phyloP scores from a whole-genome alignment of 345 rosid genomes.

The Populus deltoides region DNA sequence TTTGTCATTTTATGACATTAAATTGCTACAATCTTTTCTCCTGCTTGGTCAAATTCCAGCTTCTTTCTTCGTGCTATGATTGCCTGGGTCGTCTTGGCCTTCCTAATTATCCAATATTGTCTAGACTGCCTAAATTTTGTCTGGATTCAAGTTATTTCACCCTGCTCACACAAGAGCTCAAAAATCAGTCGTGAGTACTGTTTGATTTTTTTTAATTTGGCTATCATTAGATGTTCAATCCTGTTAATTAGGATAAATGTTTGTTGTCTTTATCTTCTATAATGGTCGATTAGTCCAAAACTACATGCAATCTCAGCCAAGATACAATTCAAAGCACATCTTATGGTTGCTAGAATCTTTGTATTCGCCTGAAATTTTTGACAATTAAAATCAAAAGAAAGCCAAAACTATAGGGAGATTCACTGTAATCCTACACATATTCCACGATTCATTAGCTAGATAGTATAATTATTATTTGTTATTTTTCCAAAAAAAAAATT shows the following conservation, averaged over 20 bases:
- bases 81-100: neutral
- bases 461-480: too few species aligned
- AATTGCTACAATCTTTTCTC: conserved; percentile 24
- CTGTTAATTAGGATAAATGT: neutral
- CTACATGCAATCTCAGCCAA: too few species aligned
- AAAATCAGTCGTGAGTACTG: neutral
- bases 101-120: too few species aligned
- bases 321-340: neutral
- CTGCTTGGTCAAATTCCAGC: conserved; percentile 29
- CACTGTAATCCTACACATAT: too few species aligned
- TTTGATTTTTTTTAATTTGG: neutral
- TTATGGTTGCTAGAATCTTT: neutral
- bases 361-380: neutral
- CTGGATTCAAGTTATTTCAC: neutral
- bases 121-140: neutral
- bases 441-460: too few species aligned
- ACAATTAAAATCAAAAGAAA: too few species aligned
- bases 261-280: too few species aligned
- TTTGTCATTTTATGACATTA: conserved; percentile 33
- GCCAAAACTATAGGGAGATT: too few species aligned
- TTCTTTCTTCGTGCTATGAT: neutral
- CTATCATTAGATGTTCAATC: neutral
- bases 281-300: neutral
- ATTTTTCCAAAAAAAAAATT: too few species aligned
- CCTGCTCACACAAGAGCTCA: neutral